Percentiles rank a stretch among this genome's conserved stretches.
Evolutionary conservation across 1,139 yeast genomes (phyloP).

Genomic region (Lodderomyces jiufengensis): DNA sequence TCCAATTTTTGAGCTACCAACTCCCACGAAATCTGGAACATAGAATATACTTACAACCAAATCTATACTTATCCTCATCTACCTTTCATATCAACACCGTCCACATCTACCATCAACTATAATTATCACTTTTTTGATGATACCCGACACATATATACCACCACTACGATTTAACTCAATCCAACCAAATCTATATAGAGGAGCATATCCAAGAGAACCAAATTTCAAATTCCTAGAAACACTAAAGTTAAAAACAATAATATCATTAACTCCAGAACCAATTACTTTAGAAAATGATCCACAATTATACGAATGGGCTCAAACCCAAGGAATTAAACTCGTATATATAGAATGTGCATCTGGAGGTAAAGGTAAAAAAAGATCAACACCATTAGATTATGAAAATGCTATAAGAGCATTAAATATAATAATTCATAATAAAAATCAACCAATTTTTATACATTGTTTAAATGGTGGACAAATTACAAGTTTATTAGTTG

Average conservation of each 20-base stretch:
- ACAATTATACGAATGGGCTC: constrained; percentile 49
- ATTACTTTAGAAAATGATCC: constrained; percentile 53
- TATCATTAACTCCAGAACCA: constrained; percentile 78
- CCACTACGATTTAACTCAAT: constrained; percentile 77
- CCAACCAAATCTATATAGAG: constrained; percentile 70
- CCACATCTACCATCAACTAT: no score
- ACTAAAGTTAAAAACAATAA: constrained; percentile 63
- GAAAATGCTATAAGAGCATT: constrained; percentile 57
- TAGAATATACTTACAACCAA: neutral
- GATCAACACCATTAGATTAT: constrained; percentile 75
- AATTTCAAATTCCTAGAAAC: constrained; percentile 72
- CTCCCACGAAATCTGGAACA: no score
- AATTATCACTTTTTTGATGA: no score
- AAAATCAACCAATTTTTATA: constrained; percentile 67
- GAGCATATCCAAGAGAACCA: constrained; percentile 79
- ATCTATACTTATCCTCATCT: neutral
- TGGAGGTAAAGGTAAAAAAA: constrained; percentile 70
- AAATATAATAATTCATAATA: constrained; percentile 55
- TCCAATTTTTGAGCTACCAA: no score
- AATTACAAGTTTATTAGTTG: constrained; percentile 76
- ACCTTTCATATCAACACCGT: no score
- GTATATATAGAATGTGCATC: constrained; percentile 66
- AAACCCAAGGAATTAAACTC: constrained; percentile 42
- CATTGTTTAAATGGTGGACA: constrained; percentile 92
- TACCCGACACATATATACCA: constrained; percentile 55